Evolutionary conservation across 2,329 filamentous ascomycete species (phyloP).

Genomic region (Neocucurbitaria cava): DNA sequence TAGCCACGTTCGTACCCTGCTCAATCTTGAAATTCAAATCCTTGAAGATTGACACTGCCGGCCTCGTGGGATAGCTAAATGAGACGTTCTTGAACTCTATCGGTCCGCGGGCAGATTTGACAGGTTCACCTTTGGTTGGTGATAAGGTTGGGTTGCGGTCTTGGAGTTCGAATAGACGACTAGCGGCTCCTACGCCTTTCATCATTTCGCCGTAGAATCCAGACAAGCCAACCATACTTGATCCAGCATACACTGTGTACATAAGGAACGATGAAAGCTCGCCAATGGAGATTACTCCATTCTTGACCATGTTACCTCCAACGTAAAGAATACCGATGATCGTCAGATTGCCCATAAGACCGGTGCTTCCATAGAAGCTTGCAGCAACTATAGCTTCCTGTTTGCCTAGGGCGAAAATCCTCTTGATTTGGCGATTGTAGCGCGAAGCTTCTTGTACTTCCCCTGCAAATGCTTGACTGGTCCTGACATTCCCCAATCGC

Average conservation of each 20-base stretch:
- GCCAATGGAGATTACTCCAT: constrained; percentile 84
- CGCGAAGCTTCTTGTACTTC: constrained; percentile 88
- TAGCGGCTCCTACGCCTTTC: constrained; percentile 98
- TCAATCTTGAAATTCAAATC: constrained; percentile 89
- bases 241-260: constrained; percentile 89
- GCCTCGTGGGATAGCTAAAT: constrained; percentile 93
- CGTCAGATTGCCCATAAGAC: constrained; percentile 95
- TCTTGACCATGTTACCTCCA: constrained; percentile 87
- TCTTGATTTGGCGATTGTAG: constrained; percentile 91
- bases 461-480: constrained; percentile 93
- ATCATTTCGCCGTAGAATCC: constrained; percentile 98
- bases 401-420: constrained; percentile 88
- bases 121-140: constrained; percentile 80
- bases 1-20: constrained; percentile 91
- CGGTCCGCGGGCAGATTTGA: constrained; percentile 82
- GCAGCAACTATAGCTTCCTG: constrained; percentile 88
- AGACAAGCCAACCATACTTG: constrained; percentile 90
- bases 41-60: constrained; percentile 90
- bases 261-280: constrained; percentile 97
- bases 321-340: constrained; percentile 89
- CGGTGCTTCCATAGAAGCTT: constrained; percentile 85
- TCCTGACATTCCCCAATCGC: constrained; percentile 94
- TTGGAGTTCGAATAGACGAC: constrained; percentile 91
- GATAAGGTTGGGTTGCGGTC: constrained; percentile 86
- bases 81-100: constrained; percentile 87